Evolutionary conservation across 305 asterid species (phyloP).

Genomic region (Fraxinus xanthoxyloides): DNA sequence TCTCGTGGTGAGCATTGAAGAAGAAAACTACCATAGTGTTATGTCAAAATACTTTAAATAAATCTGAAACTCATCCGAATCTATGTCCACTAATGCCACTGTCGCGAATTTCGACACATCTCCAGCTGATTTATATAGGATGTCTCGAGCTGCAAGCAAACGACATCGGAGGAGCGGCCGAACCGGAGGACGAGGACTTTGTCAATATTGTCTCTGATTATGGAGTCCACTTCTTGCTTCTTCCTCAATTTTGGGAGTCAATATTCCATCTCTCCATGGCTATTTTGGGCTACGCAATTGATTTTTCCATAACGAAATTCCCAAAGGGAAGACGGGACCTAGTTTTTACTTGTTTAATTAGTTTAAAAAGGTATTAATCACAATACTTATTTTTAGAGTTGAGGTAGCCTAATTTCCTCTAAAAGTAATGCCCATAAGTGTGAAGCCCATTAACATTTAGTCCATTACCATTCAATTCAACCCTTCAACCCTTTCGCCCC

Average conservation of each 20-base stretch:
- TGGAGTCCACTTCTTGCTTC: slow-evolving; percentile 67
- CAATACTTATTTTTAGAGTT: too few relatives aligned
- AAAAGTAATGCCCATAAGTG: too few relatives aligned
- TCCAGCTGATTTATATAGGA: slow-evolving; percentile 70
- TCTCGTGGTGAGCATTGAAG: too few relatives aligned
- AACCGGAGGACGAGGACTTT: slow-evolving; percentile 94
- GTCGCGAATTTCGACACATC: slow-evolving; percentile 83
- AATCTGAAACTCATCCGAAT: slow-evolving; percentile 72
- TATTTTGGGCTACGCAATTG: background rate
- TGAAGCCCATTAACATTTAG: too few relatives aligned
- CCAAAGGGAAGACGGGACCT: too few relatives aligned
- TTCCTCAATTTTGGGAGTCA: slow-evolving; percentile 53
- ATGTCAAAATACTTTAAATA: slow-evolving; percentile 60
- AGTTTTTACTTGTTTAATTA: too few relatives aligned
- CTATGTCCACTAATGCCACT: slow-evolving; percentile 75
- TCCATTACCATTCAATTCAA: too few relatives aligned
- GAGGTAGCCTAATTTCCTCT: too few relatives aligned
- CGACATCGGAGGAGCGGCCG: slow-evolving; percentile 66
- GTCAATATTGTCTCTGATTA: slow-evolving; percentile 71
- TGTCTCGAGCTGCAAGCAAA: slow-evolving; percentile 83
- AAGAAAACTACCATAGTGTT: too few relatives aligned
- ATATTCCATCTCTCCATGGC: slow-evolving; percentile 48
- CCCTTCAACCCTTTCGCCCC: too few relatives aligned
- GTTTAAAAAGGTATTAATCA: too few relatives aligned
- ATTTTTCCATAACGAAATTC: too few relatives aligned